A percentile compares a stretch with the other conserved stretches of the same genome.
phyloP scores from a whole-genome alignment of 768 basidiomycete genomes.

The Ramaria rubella region DNA sequence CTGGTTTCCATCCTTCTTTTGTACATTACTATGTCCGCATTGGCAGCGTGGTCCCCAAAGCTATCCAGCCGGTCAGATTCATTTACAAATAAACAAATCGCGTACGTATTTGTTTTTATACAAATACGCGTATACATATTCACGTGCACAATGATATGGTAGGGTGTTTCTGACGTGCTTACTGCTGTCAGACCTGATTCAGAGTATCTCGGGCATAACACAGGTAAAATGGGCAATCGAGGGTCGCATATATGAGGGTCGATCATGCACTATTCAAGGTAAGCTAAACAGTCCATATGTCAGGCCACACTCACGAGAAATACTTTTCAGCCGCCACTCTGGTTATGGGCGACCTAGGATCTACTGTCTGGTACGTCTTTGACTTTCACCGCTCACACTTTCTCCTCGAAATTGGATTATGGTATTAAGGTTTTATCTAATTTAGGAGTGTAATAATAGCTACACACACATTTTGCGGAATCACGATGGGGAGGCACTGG shows the following conservation, averaged over 20 bases:
- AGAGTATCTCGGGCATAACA: conserved; percentile 9
- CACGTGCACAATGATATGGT: too few relatives aligned
- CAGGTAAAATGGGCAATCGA: conserved; percentile 12
- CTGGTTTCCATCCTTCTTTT: conserved; percentile 8
- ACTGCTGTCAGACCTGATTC: conserved; percentile 10
- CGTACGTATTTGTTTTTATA: background rate
- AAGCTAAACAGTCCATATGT: background rate
- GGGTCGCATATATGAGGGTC: conserved; percentile 2
- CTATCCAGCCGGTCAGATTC: background rate
- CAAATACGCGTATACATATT: background rate
- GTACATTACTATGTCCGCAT: conserved; percentile 3
- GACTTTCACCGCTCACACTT: background rate
- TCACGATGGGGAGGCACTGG: conserved; percentile 2
- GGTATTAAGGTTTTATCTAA: background rate
- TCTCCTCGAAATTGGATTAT: too few relatives aligned
- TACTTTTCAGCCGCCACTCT: background rate
- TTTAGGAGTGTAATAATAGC: background rate
- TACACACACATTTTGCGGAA: background rate
- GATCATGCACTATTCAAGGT: conserved; percentile 11
- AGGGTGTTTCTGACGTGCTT: conserved; percentile 12
- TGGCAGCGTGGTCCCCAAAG: background rate
- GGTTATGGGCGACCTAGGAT: conserved; percentile 6
- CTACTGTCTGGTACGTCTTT: background rate
- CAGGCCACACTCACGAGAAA: too few relatives aligned
- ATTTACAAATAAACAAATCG: conserved; percentile 5